Conservation (phyloP, 177 flowering plant species). For the Vitis hybrid region DNA sequence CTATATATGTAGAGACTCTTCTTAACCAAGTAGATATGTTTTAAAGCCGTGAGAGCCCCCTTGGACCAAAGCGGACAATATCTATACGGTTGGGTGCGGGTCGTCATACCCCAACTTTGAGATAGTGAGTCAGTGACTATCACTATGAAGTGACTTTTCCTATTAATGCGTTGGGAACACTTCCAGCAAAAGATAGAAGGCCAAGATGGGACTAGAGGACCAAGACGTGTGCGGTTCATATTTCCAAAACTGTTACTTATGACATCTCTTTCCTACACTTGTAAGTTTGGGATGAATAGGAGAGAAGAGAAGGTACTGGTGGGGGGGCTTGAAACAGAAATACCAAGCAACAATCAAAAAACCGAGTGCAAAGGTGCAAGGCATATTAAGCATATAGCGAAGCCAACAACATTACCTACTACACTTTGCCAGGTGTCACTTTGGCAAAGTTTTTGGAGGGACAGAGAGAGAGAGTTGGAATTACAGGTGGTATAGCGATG, state of each 20-base stretch:
- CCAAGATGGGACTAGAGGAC: background rate
- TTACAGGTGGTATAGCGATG: slow-evolving; percentile 9
- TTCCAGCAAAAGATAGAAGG: background rate
- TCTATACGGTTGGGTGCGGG: too few relatives aligned
- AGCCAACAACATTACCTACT: slow-evolving; percentile 10
- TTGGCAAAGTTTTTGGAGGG: background rate
- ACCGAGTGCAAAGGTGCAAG: slow-evolving; percentile 14
- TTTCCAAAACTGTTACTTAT: background rate
- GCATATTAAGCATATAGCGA: slow-evolving; percentile 3
- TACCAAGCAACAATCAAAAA: background rate
- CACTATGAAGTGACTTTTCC: background rate
- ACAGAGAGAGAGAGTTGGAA: background rate
- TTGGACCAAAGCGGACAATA: too few relatives aligned
- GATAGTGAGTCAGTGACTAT: background rate
- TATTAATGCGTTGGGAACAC: slow-evolving; percentile 3
- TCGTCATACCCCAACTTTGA: background rate
- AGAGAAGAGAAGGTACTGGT: too few relatives aligned
- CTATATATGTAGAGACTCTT: too few relatives aligned
- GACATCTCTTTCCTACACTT: slow-evolving; percentile 9
- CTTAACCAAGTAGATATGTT: too few relatives aligned
- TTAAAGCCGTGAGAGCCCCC: too few relatives aligned
- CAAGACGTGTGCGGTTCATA: slow-evolving; percentile 2
- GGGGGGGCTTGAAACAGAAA: background rate
- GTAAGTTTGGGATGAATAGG: background rate
- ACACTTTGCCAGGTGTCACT: slow-evolving; percentile 22